These are phyloP conservation scores for Aureoboletus auriporus DNA, from an alignment of 768 basidiomycete species.

Conservation along the genomic window DNA sequence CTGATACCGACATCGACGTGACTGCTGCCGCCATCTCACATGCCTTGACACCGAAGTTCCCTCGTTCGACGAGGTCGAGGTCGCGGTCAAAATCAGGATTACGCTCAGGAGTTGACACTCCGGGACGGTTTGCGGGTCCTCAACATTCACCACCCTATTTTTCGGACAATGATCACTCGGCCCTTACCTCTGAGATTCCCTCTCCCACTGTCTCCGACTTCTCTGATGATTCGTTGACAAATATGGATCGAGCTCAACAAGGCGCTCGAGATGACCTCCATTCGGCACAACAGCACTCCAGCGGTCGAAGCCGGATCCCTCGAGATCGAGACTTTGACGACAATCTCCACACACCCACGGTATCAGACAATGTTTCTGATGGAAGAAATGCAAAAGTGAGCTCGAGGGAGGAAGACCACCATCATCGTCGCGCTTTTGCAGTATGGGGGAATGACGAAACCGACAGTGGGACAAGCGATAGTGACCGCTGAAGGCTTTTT, in stretches of 20 bases:
- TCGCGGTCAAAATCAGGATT: slow-evolving; percentile 36
- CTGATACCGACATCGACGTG: slow-evolving; percentile 26
- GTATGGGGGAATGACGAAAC: slow-evolving; percentile 89
- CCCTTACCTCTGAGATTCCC: slow-evolving; percentile 30
- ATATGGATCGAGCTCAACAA: slow-evolving; percentile 36
- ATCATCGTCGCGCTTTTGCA: slow-evolving; percentile 61
- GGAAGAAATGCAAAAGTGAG: slow-evolving; percentile 10
- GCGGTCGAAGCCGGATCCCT: slow-evolving; percentile 55
- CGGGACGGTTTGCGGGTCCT: slow-evolving; percentile 53
- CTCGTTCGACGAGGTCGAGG: slow-evolving; percentile 26
- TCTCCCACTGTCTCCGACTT: slow-evolving; percentile 39
- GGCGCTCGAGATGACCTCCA: slow-evolving; percentile 55
- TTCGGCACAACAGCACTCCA: slow-evolving; percentile 31
- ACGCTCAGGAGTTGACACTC: slow-evolving; percentile 60
- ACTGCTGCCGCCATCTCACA: slow-evolving; percentile 32
- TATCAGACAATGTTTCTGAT: slow-evolving; percentile 29
- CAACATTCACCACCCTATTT: slow-evolving; percentile 44
- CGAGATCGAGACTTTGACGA: slow-evolving; percentile 59
- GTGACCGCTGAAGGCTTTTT: slow-evolving; percentile 34
- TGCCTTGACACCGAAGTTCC: slow-evolving; percentile 26
- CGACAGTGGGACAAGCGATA: slow-evolving; percentile 79
- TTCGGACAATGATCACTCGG: slow-evolving; percentile 9
- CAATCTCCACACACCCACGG: slow-evolving; percentile 58
- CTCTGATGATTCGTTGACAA: slow-evolving; percentile 33
- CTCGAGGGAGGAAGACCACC: slow-evolving; percentile 21